Base-by-base conservation (phyloP, 495 filamentous ascomycete species). In the Astrocystis sublimbata region DNA sequence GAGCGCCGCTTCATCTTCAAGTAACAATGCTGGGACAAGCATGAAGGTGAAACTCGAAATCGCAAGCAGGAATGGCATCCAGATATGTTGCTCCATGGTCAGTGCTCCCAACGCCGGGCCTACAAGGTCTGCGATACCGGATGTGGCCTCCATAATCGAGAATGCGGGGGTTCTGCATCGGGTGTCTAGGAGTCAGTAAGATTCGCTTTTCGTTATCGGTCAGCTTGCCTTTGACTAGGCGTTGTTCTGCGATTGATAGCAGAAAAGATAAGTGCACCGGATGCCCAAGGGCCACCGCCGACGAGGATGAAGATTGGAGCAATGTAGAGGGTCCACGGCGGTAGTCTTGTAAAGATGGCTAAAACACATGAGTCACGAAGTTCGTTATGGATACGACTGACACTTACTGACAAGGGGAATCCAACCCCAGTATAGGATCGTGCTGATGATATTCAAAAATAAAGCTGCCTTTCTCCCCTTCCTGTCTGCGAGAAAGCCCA, bases 341-440 rank as follows among this genome's bases (percentile, higher is more conserved):
- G 51, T 1, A 54, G 12, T 10, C 26, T n/a, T 10, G 21, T 54
- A 35, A 54, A 38, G 51, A 54, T 24, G 5, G 51, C 51, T 54
- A 9, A n/a, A 35, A 23, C 12, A 28, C 40, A 31, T 54, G 23
- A 54, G 51, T 23, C 21, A 40, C 4, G n/a, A n/a, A 15, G n/a
- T 21, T 15, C 8, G 4, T 24, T 28, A 0, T 23, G 15, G 6
- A 28, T 40, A 24, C 5, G n/a, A 21, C 4, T 10, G 5, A 7
- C 2, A 28, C 51, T 15, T 54, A 54, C 51, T 35, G 26, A 52
- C 30, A 12, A 54, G 6, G 10, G 51, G 51, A n/a, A 54, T 38
- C 51, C 51, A 54, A 35, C 51, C 51, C 51, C 51, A 54, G 51
- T 54, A 54, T n/a, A 54, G 13, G 26, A 54, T 17, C 23, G 10